Percentiles rank a stretch among this genome's conserved stretches.
Conservation (phyloP, 78 protist species). For the Planoprotostelium fungivorum region DNA sequence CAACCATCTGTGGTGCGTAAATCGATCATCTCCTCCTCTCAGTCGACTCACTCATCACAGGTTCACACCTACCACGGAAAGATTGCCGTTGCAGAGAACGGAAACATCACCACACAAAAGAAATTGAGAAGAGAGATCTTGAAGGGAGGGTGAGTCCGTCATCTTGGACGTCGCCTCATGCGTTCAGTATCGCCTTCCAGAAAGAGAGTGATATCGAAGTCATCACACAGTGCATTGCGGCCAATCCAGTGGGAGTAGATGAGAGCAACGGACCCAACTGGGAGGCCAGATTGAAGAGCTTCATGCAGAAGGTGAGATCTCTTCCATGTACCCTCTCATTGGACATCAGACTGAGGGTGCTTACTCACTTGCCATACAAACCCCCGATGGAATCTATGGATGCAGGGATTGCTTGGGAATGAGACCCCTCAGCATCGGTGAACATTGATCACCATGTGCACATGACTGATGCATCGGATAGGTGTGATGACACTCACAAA, state of each 20-base stretch:
- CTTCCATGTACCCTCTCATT: not conserved
- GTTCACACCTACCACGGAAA: constrained; percentile 47
- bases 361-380: constrained; percentile 40
- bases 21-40: not conserved
- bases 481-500: not conserved
- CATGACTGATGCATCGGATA: constrained; percentile 3
- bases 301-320: constrained; percentile 19
- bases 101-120: constrained; percentile 40
- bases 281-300: constrained; percentile 32
- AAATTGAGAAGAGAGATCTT: constrained; percentile 39
- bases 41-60: not conserved
- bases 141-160: constrained; percentile 19
- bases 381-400: constrained; percentile 49
- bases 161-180: not conserved
- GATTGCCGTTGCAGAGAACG: constrained; percentile 53
- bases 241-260: constrained; percentile 18
- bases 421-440: constrained; percentile 54
- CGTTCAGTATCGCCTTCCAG: constrained; percentile 26
- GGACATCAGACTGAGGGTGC: constrained; percentile 40
- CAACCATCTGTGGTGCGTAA: constrained; percentile 36
- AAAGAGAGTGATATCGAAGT: constrained; percentile 48
- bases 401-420: constrained; percentile 38
- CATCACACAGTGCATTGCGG: constrained; percentile 29
- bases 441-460: constrained; percentile 12
- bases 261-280: constrained; percentile 33